These are phyloP conservation scores for Diaporthe humulicola DNA, from an alignment of 2,329 filamentous ascomycete genomes.

Conservation along the genomic window DNA sequence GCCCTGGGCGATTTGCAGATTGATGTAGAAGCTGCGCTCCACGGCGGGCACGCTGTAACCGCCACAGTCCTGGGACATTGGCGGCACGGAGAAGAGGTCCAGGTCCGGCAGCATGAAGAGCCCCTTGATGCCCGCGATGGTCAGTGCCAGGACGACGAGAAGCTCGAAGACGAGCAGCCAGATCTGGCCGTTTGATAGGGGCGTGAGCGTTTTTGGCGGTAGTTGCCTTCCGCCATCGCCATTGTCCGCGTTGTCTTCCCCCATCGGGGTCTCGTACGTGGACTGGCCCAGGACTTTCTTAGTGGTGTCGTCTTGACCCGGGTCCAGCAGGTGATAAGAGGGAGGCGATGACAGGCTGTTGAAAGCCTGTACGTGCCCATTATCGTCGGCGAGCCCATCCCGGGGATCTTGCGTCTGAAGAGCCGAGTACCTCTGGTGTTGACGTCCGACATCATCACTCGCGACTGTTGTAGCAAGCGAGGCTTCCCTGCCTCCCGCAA, in stretches of 20 bases:
- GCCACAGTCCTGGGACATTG: constrained; percentile 23
- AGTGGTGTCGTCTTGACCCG: not conserved
- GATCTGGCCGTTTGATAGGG: constrained; percentile 9
- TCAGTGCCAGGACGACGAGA: not conserved
- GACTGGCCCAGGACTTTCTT: not conserved
- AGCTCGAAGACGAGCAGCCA: constrained; percentile 1
- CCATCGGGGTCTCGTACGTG: not conserved
- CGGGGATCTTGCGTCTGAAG: not conserved
- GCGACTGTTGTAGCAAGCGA: not conserved
- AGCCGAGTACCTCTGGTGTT: not conserved
- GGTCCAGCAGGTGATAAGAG: constrained; percentile 7
- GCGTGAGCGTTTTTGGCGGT: constrained; percentile 7
- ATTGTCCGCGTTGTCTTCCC: not conserved
- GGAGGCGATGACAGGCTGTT: not conserved
- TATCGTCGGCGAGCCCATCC: not conserved
- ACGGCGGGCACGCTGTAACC: constrained; percentile 27
- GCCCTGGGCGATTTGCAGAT: constrained; percentile 14
- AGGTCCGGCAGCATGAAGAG: not conserved
- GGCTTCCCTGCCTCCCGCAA: not conserved
- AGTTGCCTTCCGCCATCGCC: not conserved
- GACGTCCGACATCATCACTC: not conserved
- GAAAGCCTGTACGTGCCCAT: not conserved
- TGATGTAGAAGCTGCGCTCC: constrained; percentile 27
- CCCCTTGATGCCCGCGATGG: constrained; percentile 9
- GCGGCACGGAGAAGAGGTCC: constrained; percentile 13